Conservation (phyloP, 2,329 filamentous ascomycete genomes). For the Rugonectria rugulosa region DNA sequence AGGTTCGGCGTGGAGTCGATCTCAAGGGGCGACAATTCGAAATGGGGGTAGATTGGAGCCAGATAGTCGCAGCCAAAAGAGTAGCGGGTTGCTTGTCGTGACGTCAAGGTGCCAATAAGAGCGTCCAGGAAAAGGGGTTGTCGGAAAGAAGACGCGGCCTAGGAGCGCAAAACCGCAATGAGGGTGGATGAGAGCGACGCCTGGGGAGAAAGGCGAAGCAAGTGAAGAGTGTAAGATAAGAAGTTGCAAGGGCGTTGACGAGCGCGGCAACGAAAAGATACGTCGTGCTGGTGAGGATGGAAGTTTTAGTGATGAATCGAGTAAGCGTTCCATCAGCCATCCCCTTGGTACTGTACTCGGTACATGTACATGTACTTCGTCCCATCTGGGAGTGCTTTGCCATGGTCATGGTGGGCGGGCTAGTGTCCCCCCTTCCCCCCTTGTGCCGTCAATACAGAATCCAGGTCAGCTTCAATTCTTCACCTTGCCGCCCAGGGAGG, state of each 20-base stretch:
- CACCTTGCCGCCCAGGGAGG: too few relatives aligned
- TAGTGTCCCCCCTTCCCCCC: constrained; percentile 3
- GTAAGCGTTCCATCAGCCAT: constrained; percentile 9
- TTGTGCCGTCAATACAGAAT: too few relatives aligned
- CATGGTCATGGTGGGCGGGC: too few relatives aligned
- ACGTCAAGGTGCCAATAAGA: constrained; percentile 32
- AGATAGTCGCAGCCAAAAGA: constrained; percentile 15
- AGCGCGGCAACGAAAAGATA: constrained; percentile 16
- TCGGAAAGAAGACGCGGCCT: neutral
- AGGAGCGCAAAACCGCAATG: constrained; percentile 3
- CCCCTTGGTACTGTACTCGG: constrained; percentile 1
- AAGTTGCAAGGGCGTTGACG: constrained; percentile 4
- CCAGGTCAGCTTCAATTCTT: too few relatives aligned
- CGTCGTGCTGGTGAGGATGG: constrained; percentile 20
- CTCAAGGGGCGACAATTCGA: constrained; percentile 15
- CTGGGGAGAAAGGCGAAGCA: neutral
- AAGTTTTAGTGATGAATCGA: constrained; percentile 16
- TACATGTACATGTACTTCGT: constrained; percentile 3
- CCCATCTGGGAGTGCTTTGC: neutral
- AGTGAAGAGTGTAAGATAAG: neutral
- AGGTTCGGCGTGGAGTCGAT: constrained; percentile 31
- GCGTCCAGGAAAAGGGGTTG: constrained; percentile 7
- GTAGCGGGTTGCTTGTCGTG: constrained; percentile 22
- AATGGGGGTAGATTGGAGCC: constrained; percentile 9
- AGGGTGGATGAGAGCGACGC: neutral